phyloP scores from a whole-genome alignment of 768 basidiomycete species.

The Suillus subaureus region DNA sequence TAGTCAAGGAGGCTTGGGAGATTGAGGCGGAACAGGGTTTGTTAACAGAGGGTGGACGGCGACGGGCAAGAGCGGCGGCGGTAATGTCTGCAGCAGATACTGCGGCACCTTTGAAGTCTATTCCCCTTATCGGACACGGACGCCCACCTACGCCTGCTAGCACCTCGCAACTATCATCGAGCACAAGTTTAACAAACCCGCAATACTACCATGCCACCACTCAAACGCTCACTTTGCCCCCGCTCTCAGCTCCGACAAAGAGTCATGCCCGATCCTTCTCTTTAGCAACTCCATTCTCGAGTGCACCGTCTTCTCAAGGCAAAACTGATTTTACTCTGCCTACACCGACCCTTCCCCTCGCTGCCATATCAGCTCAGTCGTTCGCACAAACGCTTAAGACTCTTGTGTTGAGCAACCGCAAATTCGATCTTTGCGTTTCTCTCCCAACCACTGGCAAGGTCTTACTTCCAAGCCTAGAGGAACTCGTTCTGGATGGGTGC shows the following conservation, averaged over 20 bases:
- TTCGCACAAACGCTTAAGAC: slow-evolving; percentile 61
- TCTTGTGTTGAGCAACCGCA: slow-evolving; percentile 64
- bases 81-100: slow-evolving; percentile 30
- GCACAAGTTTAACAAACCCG: slow-evolving; percentile 44
- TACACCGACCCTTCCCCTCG: slow-evolving; percentile 68
- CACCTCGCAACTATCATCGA: slow-evolving; percentile 21
- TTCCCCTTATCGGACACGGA: slow-evolving; percentile 22
- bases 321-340: slow-evolving; percentile 57
- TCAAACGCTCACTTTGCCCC: slow-evolving; percentile 65
- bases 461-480: slow-evolving; percentile 69
- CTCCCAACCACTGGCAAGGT: slow-evolving; percentile 46
- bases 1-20: slow-evolving; percentile 76
- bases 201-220: slow-evolving; percentile 61
- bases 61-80: slow-evolving; percentile 61
- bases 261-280: slow-evolving; percentile 69
- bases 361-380: slow-evolving; percentile 57
- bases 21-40: slow-evolving; percentile 77
- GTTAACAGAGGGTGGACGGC: slow-evolving; percentile 71
- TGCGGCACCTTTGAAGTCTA: slow-evolving; percentile 17
- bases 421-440: slow-evolving; percentile 64
- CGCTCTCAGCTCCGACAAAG: slow-evolving; percentile 53
- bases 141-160: slow-evolving; percentile 31
- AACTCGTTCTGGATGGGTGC: slow-evolving; percentile 75
- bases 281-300: slow-evolving; percentile 34
- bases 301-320: slow-evolving; percentile 16